These are phyloP conservation scores for Aphanomyces cochlioides DNA, from an alignment of 352 stramenopile genomes.

Conservation along the genomic window DNA sequence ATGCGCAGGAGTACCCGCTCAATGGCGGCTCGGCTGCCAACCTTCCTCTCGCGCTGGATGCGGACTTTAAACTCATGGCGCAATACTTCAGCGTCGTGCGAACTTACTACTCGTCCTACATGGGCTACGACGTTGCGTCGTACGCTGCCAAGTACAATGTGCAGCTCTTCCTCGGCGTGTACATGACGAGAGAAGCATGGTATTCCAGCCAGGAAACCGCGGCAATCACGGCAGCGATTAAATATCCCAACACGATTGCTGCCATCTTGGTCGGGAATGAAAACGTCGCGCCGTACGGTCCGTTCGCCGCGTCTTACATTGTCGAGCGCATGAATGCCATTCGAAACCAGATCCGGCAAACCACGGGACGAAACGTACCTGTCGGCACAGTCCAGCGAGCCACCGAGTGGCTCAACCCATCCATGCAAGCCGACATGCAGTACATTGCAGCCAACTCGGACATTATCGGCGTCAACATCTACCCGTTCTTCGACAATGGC, in stretches of 20 bases:
- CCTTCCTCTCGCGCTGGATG: conserved; percentile 52
- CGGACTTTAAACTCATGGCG: conserved; percentile 65
- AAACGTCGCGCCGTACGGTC: conserved; percentile 54
- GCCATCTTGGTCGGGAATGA: conserved; percentile 74
- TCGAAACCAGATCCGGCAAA: conserved; percentile 33
- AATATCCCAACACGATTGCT: conserved; percentile 50
- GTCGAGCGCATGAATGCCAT: conserved; percentile 38
- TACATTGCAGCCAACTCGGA: conserved; percentile 45
- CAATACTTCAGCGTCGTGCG: conserved; percentile 55
- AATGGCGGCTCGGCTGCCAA: conserved; percentile 34
- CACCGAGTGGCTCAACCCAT: conserved; percentile 51
- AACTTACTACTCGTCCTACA: conserved; percentile 78
- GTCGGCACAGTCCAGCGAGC: conserved; percentile 71
- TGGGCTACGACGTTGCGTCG: conserved; percentile 44
- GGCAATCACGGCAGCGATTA: not conserved
- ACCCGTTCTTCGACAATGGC: conserved; percentile 55
- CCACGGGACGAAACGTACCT: conserved; percentile 40
- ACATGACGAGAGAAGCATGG: conserved; percentile 70
- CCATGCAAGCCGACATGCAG: conserved; percentile 39
- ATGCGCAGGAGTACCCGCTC: conserved; percentile 67
- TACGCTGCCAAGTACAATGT: conserved; percentile 46
- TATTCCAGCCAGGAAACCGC: not conserved
- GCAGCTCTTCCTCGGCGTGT: conserved; percentile 68
- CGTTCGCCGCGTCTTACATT: conserved; percentile 44
- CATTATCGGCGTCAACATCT: conserved; percentile 58